Base-by-base conservation (phyloP, 208 protist genomes). In the Cochliopodium minus region DNA sequence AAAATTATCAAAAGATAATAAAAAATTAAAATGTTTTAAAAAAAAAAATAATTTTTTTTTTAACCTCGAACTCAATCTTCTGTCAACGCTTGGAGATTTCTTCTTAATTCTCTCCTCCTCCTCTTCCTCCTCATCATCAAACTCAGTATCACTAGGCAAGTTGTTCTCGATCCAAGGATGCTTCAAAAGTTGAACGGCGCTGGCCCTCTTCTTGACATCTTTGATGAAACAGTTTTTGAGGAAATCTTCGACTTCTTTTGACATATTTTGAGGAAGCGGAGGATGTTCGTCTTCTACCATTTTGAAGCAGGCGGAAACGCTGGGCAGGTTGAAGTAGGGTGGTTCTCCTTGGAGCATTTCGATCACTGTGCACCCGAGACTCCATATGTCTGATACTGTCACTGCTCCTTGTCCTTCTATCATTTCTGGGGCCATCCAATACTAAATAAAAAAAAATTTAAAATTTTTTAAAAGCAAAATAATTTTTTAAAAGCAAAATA, bases 321-420 rank as follows among this genome's bases (percentile, higher is more conserved):
- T 13, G 4, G 17, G 6, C 11, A 92, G 55, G 20, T 91, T 79
- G 46, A 81, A 90, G 62, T 91, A 90, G 9, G 87, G 87, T 32
- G 85, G 85, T 30, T 48, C 34, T n/a, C 85, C 86, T 9, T 68
- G 84, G 1, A 90, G 52, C 2, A 92, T 61, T 58, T 93, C 87
- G 25, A 93, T 86, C 1, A 90, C 59, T 6, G 83, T 91, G 57
- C 78, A 90, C n/a, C 59, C 64, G 23, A 68, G 15, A 39, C 40
- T 57, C 61, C 61, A 68, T 15, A 68, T 64, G 47, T 65, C 60
- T 0, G 32, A 54, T 9, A 9, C 25, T 36, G 28, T 17, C 17
- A 45, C 46, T 10, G 43, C 3, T 25, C 20, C n/a, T n/a, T 36
- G 26, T 11, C 36, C 26, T 47, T 56, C 33, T 11, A 56, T 62